Percentiles rank a stretch among this genome's conserved stretches.
Conservation (phyloP, 345 rosid genomes). For the Physaria fendleri region DNA sequence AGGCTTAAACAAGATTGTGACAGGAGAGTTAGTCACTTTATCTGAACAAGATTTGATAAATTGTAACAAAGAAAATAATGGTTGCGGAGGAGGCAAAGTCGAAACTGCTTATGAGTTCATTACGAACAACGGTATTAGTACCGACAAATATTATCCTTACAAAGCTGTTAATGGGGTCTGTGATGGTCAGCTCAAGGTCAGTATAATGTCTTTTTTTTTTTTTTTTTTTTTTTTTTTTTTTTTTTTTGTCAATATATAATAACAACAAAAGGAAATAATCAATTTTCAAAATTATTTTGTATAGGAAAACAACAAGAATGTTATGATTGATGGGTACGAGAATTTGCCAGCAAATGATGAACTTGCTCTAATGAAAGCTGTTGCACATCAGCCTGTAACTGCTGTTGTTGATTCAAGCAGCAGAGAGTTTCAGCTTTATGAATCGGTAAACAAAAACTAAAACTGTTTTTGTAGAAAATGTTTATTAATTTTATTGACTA, state of each 20-base stretch:
- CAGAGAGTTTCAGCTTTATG: constrained; percentile 67
- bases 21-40: constrained; percentile 47
- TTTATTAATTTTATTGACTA: background rate
- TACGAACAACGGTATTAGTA: constrained; percentile 35
- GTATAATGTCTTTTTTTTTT: too few species aligned
- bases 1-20: constrained; percentile 62
- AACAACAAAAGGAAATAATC: background rate
- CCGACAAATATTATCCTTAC: constrained; percentile 53
- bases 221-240: too few species aligned
- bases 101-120: constrained; percentile 50
- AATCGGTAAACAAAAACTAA: constrained; percentile 41
- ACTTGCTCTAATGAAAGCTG: constrained; percentile 56
- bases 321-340: constrained; percentile 54
- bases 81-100: constrained; percentile 69
- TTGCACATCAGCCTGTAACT: constrained; percentile 62
- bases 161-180: constrained; percentile 22
- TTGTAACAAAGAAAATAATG: constrained; percentile 36
- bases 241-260: too few species aligned
- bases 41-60: constrained; percentile 79
- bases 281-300: constrained; percentile 15
- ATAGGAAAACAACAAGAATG: constrained; percentile 43
- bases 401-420: constrained; percentile 74
- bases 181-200: constrained; percentile 14
- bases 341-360: constrained; percentile 57
- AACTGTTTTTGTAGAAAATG: background rate